These are phyloP conservation scores for Scalesia atractyloides DNA, from an alignment of 129 eudicot genomes.

Conservation along the genomic window DNA sequence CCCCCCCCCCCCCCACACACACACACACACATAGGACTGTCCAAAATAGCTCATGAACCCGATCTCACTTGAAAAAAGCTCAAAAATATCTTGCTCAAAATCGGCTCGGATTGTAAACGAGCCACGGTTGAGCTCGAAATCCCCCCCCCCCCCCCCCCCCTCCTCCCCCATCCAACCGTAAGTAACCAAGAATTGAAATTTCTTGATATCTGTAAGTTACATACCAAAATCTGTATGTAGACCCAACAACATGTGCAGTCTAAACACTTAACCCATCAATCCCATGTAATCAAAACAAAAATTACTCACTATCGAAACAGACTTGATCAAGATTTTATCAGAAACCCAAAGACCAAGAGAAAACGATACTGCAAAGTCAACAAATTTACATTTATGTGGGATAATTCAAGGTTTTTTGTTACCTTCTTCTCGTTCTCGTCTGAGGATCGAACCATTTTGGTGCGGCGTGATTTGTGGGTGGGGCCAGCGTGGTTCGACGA, in stretches of 20 bases:
- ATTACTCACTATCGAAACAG: neutral
- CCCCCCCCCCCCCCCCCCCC: no score
- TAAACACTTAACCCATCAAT: neutral
- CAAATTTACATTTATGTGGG: neutral
- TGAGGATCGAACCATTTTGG: constrained; percentile 69
- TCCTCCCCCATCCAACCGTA: no score
- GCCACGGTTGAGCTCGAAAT: no score
- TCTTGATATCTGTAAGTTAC: neutral
- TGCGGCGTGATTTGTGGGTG: constrained; percentile 48
- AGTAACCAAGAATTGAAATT: neutral
- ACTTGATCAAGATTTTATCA: neutral
- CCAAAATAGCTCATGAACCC: no score
- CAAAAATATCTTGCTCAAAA: no score
- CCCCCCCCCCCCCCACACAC: no score
- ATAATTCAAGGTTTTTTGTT: neutral
- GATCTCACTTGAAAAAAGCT: no score
- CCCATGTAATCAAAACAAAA: neutral
- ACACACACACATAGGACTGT: no score
- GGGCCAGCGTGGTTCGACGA: constrained; percentile 45
- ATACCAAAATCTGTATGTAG: neutral
- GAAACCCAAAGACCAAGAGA: neutral
- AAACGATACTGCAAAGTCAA: no score
- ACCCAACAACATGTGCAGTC: no score
- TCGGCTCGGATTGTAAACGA: no score
- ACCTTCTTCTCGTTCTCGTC: constrained; percentile 75